Percentiles rank a stretch among this genome's conserved stretches.
Evolutionary conservation across 2,329 filamentous ascomycete genomes (phyloP).

Genomic region (Mycocentrospora acerina): DNA sequence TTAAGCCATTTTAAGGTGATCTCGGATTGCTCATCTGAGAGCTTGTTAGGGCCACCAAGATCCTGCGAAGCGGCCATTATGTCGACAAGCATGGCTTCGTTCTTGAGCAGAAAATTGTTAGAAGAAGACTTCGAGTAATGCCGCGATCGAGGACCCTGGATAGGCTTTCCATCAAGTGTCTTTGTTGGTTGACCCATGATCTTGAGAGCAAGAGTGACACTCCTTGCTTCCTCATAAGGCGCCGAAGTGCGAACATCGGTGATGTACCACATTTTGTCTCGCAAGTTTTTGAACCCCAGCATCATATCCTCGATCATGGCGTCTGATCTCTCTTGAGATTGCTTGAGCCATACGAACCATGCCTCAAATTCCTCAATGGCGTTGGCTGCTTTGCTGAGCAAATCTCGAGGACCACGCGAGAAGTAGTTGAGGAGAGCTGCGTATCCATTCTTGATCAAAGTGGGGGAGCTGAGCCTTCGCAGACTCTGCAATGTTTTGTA

Average conservation of each 20-base stretch:
- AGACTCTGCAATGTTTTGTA: conserved; percentile 80
- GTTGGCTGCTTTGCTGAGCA: conserved; percentile 67
- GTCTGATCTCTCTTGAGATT: conserved; percentile 77
- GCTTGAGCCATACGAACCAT: conserved; percentile 81
- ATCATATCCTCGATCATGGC: conserved; percentile 73
- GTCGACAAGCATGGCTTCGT: conserved; percentile 83
- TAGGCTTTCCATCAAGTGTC: conserved; percentile 42
- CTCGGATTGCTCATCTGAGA: conserved; percentile 93
- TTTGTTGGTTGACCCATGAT: conserved; percentile 71
- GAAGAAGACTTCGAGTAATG: conserved; percentile 49
- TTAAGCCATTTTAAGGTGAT: conserved; percentile 81
- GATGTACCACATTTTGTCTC: conserved; percentile 99
- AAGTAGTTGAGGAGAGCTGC: conserved; percentile 73
- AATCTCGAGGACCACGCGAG: conserved; percentile 68
- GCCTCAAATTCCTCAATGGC: conserved; percentile 78
- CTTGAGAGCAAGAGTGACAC: conserved; percentile 83
- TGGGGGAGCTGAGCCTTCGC: conserved; percentile 61
- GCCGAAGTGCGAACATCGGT: conserved; percentile 90
- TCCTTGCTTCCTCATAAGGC: conserved; percentile 81
- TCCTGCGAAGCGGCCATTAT: conserved; percentile 79
- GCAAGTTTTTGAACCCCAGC: conserved; percentile 69
- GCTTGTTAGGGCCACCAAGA: conserved; percentile 88
- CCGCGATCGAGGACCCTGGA: conserved; percentile 44
- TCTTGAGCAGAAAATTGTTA: conserved; percentile 69
- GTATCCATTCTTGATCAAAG: conserved; percentile 67